Percentiles rank a stretch among this genome's conserved stretches.
phyloP scores from a whole-genome alignment of 2,329 filamentous ascomycete genomes.

The Byssochlamys sp. region DNA sequence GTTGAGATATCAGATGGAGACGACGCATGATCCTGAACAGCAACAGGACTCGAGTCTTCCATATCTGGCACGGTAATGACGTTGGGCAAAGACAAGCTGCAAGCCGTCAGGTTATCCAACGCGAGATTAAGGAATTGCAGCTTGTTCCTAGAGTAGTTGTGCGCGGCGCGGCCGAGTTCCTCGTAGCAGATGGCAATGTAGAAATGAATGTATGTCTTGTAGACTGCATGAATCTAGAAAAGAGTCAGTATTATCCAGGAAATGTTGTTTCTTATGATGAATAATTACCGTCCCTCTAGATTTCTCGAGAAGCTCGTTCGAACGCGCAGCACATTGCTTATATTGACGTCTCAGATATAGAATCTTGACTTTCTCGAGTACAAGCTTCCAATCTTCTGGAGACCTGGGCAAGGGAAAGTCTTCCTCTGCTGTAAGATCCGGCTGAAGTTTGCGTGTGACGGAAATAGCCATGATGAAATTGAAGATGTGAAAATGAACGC shows the following conservation, averaged over 20 bases:
- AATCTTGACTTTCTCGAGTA: conserved; percentile 25
- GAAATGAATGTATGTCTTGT: conserved; percentile 36
- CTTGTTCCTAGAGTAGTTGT: conserved; percentile 39
- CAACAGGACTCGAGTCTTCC: neutral
- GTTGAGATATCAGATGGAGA: neutral
- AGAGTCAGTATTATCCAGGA: neutral
- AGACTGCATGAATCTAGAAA: conserved; percentile 23
- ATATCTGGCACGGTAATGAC: conserved; percentile 2
- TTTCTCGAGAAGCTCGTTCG: conserved; percentile 20
- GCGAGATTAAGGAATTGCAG: conserved; percentile 32
- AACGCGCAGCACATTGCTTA: conserved; percentile 30
- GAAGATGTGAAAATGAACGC: neutral
- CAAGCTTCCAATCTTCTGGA: conserved; percentile 23
- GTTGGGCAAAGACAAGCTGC: conserved; percentile 20
- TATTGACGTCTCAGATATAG: conserved; percentile 30
- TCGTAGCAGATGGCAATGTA: conserved; percentile 40
- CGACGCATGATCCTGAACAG: neutral
- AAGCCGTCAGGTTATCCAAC: conserved; percentile 29
- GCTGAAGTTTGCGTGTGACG: neutral
- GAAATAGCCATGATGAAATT: neutral
- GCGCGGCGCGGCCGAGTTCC: conserved; percentile 36
- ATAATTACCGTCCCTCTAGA: conserved; percentile 18
- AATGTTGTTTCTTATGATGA: neutral
- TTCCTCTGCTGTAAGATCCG: neutral
- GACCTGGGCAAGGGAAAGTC: conserved; percentile 3